Percentiles rank a stretch among this genome's conserved stretches.
Evolutionary conservation across 1,284 basidiomycete species (phyloP).

Genomic region (Sanguinoderma infundibulare): DNA sequence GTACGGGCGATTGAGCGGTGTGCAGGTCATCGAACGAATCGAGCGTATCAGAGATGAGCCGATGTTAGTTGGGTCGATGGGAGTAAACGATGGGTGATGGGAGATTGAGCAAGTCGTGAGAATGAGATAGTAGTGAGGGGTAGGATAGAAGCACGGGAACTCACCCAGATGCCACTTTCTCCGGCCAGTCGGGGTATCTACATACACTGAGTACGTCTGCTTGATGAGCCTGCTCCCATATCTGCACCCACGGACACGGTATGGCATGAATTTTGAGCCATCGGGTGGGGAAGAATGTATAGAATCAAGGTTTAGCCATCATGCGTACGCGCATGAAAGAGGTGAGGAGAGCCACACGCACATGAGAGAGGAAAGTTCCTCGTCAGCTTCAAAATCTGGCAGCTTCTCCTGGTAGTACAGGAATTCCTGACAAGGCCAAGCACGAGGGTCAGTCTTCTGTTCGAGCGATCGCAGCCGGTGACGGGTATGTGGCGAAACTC

Average conservation of each 20-base stretch:
- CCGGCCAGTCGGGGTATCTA: slow-evolving; percentile 61
- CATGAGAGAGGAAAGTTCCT: slow-evolving; percentile 29
- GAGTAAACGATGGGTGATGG: neutral
- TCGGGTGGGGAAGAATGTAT: neutral
- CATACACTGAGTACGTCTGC: slow-evolving; percentile 80
- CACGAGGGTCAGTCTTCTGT: slow-evolving; percentile 13
- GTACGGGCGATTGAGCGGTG: neutral
- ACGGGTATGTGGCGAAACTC: slow-evolving; percentile 30
- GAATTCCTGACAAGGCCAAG: slow-evolving; percentile 36
- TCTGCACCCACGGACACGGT: slow-evolving; percentile 15
- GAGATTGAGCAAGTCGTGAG: neutral
- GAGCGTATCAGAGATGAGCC: neutral
- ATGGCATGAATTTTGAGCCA: neutral
- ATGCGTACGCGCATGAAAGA: neutral
- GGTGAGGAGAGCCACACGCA: slow-evolving; percentile 15
- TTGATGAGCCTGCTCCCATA: slow-evolving; percentile 63
- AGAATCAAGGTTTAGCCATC: neutral
- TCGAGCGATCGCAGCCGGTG: neutral
- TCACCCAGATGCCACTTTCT: slow-evolving; percentile 82
- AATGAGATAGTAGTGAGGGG: neutral
- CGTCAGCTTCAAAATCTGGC: slow-evolving; percentile 37
- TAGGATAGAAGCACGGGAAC: slow-evolving; percentile 33
- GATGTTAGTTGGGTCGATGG: neutral
- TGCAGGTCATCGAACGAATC: neutral
- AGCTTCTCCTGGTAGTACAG: slow-evolving; percentile 46